Conservation (phyloP, 805 yeast species). For the Ogataea zsoltii region DNA sequence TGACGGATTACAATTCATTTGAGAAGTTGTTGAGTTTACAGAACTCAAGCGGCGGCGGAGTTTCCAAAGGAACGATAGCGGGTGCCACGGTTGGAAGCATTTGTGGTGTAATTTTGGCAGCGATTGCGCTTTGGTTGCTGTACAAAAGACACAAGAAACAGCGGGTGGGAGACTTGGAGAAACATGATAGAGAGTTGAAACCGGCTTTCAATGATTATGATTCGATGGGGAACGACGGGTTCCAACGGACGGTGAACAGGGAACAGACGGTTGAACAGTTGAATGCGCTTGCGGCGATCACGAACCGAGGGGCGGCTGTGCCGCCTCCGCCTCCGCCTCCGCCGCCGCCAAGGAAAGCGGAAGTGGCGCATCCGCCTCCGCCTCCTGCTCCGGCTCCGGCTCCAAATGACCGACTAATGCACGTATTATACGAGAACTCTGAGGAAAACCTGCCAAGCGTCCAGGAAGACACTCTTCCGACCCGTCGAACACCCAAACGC, state of each 20-base stretch:
- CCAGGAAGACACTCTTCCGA: no score
- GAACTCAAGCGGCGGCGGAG: conserved; percentile 7
- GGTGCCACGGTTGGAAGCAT: conserved; percentile 32
- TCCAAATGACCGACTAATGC: conserved; percentile 25
- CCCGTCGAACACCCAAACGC: conserved; percentile 15
- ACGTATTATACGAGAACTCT: conserved; percentile 30
- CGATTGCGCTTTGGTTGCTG: conserved; percentile 15
- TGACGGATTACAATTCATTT: conserved; percentile 30
- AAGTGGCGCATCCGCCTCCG: conserved; percentile 1
- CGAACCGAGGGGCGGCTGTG: not conserved
- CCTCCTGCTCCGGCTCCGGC: conserved; percentile 4
- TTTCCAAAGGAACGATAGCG: conserved; percentile 28
- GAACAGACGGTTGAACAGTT: not conserved
- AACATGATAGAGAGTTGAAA: not conserved
- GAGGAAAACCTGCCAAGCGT: no score
- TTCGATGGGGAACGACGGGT: not conserved
- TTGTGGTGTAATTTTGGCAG: conserved; percentile 20
- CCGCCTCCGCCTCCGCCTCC: conserved; percentile 6
- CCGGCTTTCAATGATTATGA: not conserved
- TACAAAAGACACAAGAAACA: conserved; percentile 14
- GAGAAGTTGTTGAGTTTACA: conserved; percentile 8
- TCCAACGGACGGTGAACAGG: not conserved
- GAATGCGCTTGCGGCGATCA: not conserved
- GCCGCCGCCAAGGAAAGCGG: conserved; percentile 1
- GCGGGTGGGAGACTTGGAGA: not conserved